Percentiles rank a stretch among this genome's conserved stretches.
Evolutionary conservation across 169 alveolate genomes (phyloP).

Genomic region (Eimeria zaria): DNA sequence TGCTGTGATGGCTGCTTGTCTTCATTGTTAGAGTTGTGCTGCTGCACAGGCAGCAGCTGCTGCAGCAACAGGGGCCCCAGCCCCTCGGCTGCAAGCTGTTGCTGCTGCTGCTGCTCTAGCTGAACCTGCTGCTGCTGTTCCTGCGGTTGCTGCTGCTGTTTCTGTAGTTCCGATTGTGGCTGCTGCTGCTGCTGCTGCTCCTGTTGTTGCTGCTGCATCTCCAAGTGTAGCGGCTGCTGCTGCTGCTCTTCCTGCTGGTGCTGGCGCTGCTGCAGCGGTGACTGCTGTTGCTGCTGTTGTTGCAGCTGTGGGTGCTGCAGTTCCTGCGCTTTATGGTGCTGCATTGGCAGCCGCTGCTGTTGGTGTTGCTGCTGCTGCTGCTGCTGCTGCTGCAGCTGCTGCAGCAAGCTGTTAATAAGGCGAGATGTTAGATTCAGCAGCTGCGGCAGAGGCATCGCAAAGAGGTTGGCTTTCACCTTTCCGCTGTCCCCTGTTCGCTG

Average conservation of each 20-base stretch:
- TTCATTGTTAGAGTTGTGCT: background rate
- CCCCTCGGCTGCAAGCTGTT: background rate
- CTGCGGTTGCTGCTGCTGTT: constrained; percentile 32
- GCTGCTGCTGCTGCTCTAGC: constrained; percentile 21
- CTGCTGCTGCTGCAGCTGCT: constrained; percentile 33
- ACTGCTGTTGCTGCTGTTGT: background rate
- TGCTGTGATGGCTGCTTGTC: background rate
- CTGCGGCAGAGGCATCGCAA: constrained; percentile 42
- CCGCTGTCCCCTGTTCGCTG: constrained; percentile 11
- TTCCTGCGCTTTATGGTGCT: no score
- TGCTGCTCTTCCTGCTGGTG: background rate
- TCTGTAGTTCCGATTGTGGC: background rate
- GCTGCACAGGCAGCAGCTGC: constrained; percentile 38
- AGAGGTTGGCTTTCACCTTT: constrained; percentile 1
- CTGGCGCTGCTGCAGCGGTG: background rate
- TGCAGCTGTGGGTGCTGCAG: constrained; percentile 22
- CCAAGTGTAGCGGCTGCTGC: background rate
- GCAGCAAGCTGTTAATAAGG: constrained; percentile 1
- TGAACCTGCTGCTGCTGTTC: background rate
- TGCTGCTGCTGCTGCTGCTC: background rate
- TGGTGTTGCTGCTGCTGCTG: background rate
- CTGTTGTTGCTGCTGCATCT: constrained; percentile 8
- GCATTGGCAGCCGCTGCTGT: background rate
- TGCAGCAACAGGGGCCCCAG: background rate
- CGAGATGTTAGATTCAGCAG: constrained; percentile 6